These are phyloP conservation scores for Plantago ovata DNA, from an alignment of 257 asterid species.

Conservation along the genomic window DNA sequence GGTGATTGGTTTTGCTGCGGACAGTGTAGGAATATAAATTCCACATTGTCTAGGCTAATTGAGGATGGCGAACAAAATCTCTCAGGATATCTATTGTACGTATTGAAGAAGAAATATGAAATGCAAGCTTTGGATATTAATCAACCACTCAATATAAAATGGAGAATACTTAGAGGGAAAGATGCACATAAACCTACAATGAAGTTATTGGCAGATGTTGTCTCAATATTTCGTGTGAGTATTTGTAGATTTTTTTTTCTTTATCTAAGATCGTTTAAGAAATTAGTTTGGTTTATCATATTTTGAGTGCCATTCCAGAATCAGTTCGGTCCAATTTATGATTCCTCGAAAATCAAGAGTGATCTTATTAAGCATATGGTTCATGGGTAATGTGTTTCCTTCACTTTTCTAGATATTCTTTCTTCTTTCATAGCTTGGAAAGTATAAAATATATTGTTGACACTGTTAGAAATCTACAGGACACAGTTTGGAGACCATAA, in stretches of 20 bases:
- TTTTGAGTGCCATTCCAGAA: background rate
- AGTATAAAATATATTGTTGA: background rate
- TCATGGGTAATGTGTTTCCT: background rate
- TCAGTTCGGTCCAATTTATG: background rate
- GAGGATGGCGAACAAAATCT: conserved; percentile 64
- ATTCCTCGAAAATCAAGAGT: background rate
- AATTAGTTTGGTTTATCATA: background rate
- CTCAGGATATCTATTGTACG: conserved; percentile 43
- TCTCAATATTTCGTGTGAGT: conserved; percentile 1
- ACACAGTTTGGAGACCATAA: background rate
- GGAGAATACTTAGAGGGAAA: conserved; percentile 83
- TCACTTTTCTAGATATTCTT: background rate
- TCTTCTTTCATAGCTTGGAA: background rate
- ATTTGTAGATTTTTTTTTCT: background rate
- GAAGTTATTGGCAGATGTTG: background rate
- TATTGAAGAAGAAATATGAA: conserved; percentile 49
- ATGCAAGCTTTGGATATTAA: conserved; percentile 28
- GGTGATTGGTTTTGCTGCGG: conserved; percentile 81
- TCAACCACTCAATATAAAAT: conserved; percentile 47
- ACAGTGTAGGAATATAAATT: conserved; percentile 51
- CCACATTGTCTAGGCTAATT: conserved; percentile 51
- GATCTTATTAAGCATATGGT: background rate
- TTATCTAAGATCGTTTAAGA: background rate
- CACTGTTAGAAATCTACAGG: background rate
- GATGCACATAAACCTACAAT: conserved; percentile 10